phyloP scores from a whole-genome alignment of 2,329 filamentous ascomycete species.

The Didymella lethalis region DNA sequence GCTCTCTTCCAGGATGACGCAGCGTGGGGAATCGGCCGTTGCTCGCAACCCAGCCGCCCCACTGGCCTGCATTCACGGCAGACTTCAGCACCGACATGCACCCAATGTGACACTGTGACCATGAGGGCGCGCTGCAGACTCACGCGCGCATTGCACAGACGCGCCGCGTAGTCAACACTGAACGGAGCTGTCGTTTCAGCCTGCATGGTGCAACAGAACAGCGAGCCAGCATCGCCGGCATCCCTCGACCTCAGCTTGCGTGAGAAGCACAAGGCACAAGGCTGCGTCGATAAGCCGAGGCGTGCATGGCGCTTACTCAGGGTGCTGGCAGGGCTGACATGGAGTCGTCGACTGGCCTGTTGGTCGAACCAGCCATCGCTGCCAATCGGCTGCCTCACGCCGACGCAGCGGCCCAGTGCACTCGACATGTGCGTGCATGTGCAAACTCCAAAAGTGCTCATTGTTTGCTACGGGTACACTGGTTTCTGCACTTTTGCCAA shows the following conservation, averaged over 20 bases:
- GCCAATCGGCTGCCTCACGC: not conserved
- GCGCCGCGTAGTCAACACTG: not conserved
- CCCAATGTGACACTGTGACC: not conserved
- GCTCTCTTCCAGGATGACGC: constrained; percentile 22
- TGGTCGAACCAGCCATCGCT: not conserved
- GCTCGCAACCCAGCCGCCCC: constrained; percentile 20
- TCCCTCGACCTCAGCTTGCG: constrained; percentile 3
- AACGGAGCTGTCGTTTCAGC: not conserved
- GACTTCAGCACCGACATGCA: constrained; percentile 1
- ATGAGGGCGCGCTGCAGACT: constrained; percentile 1
- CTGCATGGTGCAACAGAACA: constrained; percentile 1
- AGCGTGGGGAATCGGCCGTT: constrained; percentile 22
- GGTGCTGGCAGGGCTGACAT: constrained; percentile 11
- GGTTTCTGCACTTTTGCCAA: not conserved
- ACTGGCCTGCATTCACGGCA: constrained; percentile 2
- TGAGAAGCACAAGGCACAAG: not conserved
- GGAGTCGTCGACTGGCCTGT: constrained; percentile 2
- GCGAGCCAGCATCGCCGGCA: constrained; percentile 9
- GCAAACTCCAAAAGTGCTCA: not conserved
- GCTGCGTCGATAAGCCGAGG: constrained; percentile 1
- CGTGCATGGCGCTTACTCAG: constrained; percentile 2
- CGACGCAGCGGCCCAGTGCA: not conserved
- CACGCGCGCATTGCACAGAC: constrained; percentile 1
- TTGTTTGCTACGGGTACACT: not conserved
- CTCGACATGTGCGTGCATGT: not conserved